These are phyloP conservation scores for Rhizopogon salebrosus DNA, from an alignment of 768 basidiomycete genomes.

Conservation along the genomic window DNA sequence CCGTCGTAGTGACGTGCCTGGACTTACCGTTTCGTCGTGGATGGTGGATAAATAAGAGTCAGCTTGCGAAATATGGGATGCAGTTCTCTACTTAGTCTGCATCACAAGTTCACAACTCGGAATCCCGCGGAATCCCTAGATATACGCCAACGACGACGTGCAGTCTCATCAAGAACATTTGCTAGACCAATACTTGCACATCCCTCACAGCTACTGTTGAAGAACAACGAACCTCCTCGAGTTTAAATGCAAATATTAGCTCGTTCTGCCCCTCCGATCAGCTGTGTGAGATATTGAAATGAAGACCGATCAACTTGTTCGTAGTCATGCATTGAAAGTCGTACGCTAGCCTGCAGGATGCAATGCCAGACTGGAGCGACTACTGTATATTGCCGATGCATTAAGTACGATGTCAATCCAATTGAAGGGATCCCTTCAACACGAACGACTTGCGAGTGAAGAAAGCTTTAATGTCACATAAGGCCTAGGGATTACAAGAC, in stretches of 20 bases:
- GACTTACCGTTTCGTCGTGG: slow-evolving; percentile 14
- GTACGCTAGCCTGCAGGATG: no score
- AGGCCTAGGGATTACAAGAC: no score
- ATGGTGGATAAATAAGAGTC: slow-evolving; percentile 29
- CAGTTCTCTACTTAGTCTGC: slow-evolving; percentile 26
- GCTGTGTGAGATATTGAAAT: no score
- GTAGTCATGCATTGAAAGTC: no score
- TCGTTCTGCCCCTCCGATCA: no score
- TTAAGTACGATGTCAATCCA: no score
- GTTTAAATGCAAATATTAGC: not conserved
- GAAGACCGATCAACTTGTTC: no score
- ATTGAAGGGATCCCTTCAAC: no score
- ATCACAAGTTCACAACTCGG: slow-evolving; percentile 24
- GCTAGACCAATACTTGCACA: not conserved
- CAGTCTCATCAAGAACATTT: not conserved
- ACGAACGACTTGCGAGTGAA: no score
- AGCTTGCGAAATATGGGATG: slow-evolving; percentile 22
- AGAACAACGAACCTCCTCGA: not conserved
- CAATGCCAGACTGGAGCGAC: no score
- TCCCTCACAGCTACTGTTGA: not conserved
- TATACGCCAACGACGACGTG: not conserved
- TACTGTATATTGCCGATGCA: no score
- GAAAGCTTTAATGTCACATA: no score
- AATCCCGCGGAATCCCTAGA: not conserved
- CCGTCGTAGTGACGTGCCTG: slow-evolving; percentile 14